Base-by-base conservation (phyloP, 116 monocot species). In the Posidonia oceanica region DNA sequence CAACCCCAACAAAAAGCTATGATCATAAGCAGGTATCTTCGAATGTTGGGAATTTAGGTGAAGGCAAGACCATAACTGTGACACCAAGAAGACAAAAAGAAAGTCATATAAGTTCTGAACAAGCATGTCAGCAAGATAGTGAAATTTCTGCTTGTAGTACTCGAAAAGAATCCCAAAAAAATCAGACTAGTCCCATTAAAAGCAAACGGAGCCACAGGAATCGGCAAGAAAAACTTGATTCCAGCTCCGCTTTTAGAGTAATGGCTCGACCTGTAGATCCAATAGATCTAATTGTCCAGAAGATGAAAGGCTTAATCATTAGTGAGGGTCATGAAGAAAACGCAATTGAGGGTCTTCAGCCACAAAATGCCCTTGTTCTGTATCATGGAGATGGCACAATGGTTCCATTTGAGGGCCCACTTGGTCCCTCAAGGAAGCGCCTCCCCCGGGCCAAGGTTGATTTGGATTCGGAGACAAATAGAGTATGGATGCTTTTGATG, bases 401-500 rank as follows among this genome's bases (percentile, higher is more conserved):
- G 63, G 78, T 85, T 72, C 76, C 86, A 54, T 86, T 72, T 73
- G 64, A 78, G 38, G 59, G 72, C 7, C 74, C 75, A 48, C 48
- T 69, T 29, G 75, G 74, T 12, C 52, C 68, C 48, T 21, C 40
- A 23, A 90, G 77, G 74, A 91, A 80, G 75, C 65, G 74, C 18
- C 69, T 60, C 16, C 75, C 82, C 6, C 75, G 88, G 53, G 76
- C 85, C 18, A 83, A 89, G 73, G 91, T 97, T 65, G 76, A 79
- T 67, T 55, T 97, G 57, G 89, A 91, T 80, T 60, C 79, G 6
- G 91, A 91, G 64, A 89, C 89, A 65, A 73, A 75, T 64, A 75
- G 87, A 73, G 79, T 89, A 12, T 91, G 91, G 91, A 85, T 81
- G 58, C 84, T 89, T 69, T 76, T 97, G 74, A 83, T 89, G 92